These are phyloP conservation scores for Candida tibetensis DNA, from an alignment of 805 yeast species.

Conservation along the genomic window DNA sequence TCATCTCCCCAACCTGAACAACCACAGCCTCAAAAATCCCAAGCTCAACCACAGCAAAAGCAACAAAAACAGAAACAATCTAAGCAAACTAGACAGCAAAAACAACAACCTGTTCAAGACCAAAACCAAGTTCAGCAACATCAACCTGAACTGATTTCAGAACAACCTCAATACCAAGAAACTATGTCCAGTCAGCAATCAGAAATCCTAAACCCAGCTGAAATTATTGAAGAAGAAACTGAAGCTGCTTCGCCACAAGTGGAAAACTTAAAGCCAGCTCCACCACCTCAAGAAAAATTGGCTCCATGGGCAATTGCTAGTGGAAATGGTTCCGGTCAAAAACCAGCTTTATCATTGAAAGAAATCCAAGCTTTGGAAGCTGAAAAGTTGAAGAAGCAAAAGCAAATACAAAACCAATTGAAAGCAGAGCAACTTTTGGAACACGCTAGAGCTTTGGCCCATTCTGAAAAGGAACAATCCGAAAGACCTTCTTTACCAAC, in stretches of 20 bases:
- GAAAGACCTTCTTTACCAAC: constrained; percentile 34
- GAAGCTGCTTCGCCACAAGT: constrained; percentile 6
- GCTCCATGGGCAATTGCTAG: constrained; percentile 57
- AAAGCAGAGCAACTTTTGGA: constrained; percentile 17
- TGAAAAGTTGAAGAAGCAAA: constrained; percentile 38
- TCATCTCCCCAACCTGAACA: too few species aligned
- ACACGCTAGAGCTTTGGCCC: constrained; percentile 16
- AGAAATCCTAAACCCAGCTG: background rate
- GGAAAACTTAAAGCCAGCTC: constrained; percentile 16
- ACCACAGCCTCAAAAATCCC: constrained; percentile 7
- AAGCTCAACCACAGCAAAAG: background rate
- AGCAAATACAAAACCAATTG: constrained; percentile 34
- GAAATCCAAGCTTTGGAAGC: constrained; percentile 53
- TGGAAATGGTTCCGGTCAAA: constrained; percentile 12
- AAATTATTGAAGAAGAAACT: background rate
- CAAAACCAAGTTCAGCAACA: background rate
- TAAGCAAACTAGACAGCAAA: background rate
- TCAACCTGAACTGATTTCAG: constrained; percentile 1
- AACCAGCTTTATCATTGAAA: constrained; percentile 46
- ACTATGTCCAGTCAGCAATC: background rate
- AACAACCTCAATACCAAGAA: background rate
- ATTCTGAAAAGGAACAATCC: constrained; percentile 22
- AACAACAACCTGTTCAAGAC: constrained; percentile 2
- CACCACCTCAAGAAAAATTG: constrained; percentile 17
- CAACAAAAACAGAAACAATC: background rate